These are phyloP conservation scores for Saccharomyces hybrid DNA, from an alignment of 1,139 yeast genomes.

Conservation along the genomic window DNA sequence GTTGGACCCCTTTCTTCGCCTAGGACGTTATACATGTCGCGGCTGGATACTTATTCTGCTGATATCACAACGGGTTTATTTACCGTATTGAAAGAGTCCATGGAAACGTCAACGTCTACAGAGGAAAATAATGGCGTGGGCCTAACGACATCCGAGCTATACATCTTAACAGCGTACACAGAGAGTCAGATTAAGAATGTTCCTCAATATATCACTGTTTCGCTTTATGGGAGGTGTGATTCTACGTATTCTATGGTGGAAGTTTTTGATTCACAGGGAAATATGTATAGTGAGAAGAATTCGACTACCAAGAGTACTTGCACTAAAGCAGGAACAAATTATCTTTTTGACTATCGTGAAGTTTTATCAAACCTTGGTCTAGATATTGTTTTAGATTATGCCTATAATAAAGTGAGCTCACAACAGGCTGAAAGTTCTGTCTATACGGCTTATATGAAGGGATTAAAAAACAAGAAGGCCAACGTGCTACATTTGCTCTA, in stretches of 20 bases:
- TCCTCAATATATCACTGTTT: slow-evolving; percentile 24
- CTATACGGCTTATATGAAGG: slow-evolving; percentile 15
- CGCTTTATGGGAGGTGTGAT: slow-evolving; percentile 26
- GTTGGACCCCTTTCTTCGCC: slow-evolving; percentile 22
- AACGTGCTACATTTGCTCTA: slow-evolving; percentile 17
- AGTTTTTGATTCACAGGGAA: neutral
- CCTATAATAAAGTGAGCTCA: slow-evolving; percentile 13
- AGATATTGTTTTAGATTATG: slow-evolving; percentile 27
- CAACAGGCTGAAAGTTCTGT: neutral
- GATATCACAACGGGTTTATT: slow-evolving; percentile 27
- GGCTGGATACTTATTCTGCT: slow-evolving; percentile 20
- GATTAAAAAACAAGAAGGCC: slow-evolving; percentile 10
- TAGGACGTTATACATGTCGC: slow-evolving; percentile 17
- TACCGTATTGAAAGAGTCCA: slow-evolving; percentile 17
- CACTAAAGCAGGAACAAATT: slow-evolving; percentile 12
- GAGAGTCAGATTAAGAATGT: slow-evolving; percentile 19
- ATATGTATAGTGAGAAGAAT: slow-evolving; percentile 7
- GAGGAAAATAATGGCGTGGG: slow-evolving; percentile 28
- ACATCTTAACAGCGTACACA: slow-evolving; percentile 26
- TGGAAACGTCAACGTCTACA: slow-evolving; percentile 19
- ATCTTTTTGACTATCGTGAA: slow-evolving; percentile 26
- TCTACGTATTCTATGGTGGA: slow-evolving; percentile 9
- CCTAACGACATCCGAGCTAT: slow-evolving; percentile 28
- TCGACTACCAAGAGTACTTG: slow-evolving; percentile 15
- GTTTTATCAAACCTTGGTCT: slow-evolving; percentile 21